Percentiles rank a stretch among this genome's conserved stretches.
Conservation (phyloP, 2,329 filamentous ascomycete genomes). For the Alternaria arborescens region DNA sequence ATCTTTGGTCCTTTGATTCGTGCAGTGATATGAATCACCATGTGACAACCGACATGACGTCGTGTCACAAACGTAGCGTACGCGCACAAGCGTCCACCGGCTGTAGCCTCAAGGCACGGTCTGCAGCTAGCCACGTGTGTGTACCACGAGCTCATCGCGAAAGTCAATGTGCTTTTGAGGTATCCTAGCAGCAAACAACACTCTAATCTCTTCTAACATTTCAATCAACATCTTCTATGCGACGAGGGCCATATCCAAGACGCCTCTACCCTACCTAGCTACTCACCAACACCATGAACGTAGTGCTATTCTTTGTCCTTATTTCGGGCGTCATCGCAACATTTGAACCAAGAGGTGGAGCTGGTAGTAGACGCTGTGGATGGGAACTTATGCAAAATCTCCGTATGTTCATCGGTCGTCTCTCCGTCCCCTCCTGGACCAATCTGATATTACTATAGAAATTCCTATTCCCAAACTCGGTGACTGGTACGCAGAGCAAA, state of each 20-base stretch:
- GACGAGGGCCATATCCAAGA: neutral
- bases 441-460: conserved; percentile 10
- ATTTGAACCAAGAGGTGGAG: neutral
- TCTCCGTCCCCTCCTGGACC: neutral
- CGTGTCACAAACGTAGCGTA: neutral
- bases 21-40: neutral
- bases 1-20: neutral
- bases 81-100: conserved; percentile 7
- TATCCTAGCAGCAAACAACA: neutral
- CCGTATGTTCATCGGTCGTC: neutral
- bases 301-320: neutral
- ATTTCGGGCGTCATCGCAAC: neutral
- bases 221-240: neutral
- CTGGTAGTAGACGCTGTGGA: conserved; percentile 6
- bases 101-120: conserved; percentile 11
- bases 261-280: neutral
- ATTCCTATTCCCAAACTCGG: conserved; percentile 22
- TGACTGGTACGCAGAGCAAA: conserved; percentile 20
- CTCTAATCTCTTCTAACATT: neutral
- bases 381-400: conserved; percentile 24
- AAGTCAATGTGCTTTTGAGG: neutral
- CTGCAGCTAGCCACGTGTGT: conserved; percentile 20
- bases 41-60: conserved; percentile 9
- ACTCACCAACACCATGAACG: neutral
- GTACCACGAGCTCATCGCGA: conserved; percentile 1